Percentiles rank a stretch among this genome's conserved stretches.
Evolutionary conservation across 495 filamentous ascomycete species (phyloP).

Genomic region (Aspergillus panamensis): DNA sequence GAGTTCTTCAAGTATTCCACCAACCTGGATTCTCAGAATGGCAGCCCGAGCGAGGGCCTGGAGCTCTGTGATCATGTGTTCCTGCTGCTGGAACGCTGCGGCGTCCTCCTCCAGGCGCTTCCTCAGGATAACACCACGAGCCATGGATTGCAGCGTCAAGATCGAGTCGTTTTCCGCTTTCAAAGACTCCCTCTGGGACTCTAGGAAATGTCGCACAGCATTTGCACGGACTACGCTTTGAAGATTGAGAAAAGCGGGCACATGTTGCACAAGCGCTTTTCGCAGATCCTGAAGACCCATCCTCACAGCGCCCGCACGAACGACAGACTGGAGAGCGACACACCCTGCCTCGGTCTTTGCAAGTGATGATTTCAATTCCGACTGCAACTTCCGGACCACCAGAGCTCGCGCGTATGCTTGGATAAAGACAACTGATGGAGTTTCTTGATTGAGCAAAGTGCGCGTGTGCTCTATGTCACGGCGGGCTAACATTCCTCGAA

Average conservation of each 20-base stretch:
- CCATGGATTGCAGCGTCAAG: slow-evolving; percentile 45
- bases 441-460: slow-evolving; percentile 30
- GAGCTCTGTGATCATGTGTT: slow-evolving; percentile 55
- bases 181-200: slow-evolving; percentile 32
- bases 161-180: slow-evolving; percentile 32
- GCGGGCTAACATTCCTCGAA: slow-evolving; percentile 53
- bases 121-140: slow-evolving; percentile 45
- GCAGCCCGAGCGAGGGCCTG: slow-evolving; percentile 75
- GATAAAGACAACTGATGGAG: slow-evolving; percentile 37
- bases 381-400: slow-evolving; percentile 31
- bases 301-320: slow-evolving; percentile 37
- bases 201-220: slow-evolving; percentile 35
- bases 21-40: slow-evolving; percentile 68
- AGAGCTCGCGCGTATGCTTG: slow-evolving; percentile 46
- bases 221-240: slow-evolving; percentile 37
- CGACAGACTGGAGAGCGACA: slow-evolving; percentile 39
- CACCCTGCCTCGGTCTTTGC: slow-evolving; percentile 26
- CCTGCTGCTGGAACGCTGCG: slow-evolving; percentile 57
- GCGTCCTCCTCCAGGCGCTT: slow-evolving; percentile 42
- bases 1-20: slow-evolving; percentile 64
- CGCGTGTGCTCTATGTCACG: slow-evolving; percentile 36
- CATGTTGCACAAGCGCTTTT: slow-evolving; percentile 29
- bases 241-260: slow-evolving; percentile 25
- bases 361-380: slow-evolving; percentile 32
- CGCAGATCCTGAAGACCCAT: slow-evolving; percentile 26